These are phyloP conservation scores for Botrytis deweyae DNA, from an alignment of 2,329 filamentous ascomycete genomes.

Conservation along the genomic window DNA sequence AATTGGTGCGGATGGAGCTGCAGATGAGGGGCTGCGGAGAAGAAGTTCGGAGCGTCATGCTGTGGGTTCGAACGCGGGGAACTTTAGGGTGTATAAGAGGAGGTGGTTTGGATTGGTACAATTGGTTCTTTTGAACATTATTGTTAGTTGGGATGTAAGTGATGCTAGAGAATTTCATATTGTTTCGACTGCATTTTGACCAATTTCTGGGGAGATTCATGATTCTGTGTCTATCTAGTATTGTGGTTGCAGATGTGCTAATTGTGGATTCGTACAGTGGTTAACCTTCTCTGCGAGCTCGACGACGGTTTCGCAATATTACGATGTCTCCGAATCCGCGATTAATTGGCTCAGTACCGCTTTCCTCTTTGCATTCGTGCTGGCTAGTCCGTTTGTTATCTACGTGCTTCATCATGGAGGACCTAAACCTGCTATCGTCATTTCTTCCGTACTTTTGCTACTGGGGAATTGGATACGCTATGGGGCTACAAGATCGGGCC, in stretches of 20 bases:
- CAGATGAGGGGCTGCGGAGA: conserved; percentile 6
- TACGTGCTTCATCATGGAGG: conserved; percentile 74
- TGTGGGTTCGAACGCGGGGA: background rate
- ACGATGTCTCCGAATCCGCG: conserved; percentile 67
- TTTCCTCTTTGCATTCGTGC: conserved; percentile 82
- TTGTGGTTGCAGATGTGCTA: conserved; percentile 7
- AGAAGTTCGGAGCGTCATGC: background rate
- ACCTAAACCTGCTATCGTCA: conserved; percentile 74
- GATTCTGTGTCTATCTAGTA: background rate
- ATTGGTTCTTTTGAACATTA: conserved; percentile 82
- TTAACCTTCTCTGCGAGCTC: conserved; percentile 87
- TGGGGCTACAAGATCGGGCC: conserved; percentile 59
- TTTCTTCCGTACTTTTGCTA: conserved; percentile 70
- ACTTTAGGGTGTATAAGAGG: conserved; percentile 70
- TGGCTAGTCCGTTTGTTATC: conserved; percentile 69
- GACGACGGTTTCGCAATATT: conserved; percentile 71
- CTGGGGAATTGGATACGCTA: conserved; percentile 91
- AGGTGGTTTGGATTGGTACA: conserved; percentile 86
- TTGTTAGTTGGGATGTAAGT: conserved; percentile 94
- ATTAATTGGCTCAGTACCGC: conserved; percentile 93
- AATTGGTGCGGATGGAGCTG: conserved; percentile 11
- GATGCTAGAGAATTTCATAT: background rate
- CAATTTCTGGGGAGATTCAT: background rate
- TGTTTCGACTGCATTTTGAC: background rate
- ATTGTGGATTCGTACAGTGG: conserved; percentile 59